A percentile compares a stretch with the other conserved stretches of the same genome.
These are phyloP conservation scores for Leptoxyphium fumago DNA, from an alignment of 2,329 filamentous ascomycete genomes.

Conservation along the genomic window DNA sequence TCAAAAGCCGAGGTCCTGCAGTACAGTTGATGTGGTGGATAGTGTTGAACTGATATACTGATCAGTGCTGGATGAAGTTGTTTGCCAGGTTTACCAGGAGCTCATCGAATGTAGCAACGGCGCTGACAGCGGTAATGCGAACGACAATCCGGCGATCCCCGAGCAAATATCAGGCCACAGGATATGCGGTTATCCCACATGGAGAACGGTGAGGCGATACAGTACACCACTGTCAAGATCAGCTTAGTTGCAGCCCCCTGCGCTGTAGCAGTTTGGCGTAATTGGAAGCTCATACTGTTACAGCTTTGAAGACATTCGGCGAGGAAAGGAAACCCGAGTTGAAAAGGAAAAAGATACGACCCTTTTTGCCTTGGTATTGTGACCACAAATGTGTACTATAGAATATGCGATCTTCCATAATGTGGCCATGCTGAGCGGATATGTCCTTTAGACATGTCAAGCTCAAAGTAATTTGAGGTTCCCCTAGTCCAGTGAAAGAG, in stretches of 20 bases:
- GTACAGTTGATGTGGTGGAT: no score
- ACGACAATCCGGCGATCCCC: background rate
- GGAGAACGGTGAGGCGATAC: constrained; percentile 1
- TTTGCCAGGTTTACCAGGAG: background rate
- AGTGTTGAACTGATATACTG: no score
- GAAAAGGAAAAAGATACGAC: constrained; percentile 43
- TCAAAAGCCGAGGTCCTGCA: no score
- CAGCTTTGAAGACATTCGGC: constrained; percentile 71
- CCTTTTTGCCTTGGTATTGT: background rate
- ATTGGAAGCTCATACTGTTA: no score
- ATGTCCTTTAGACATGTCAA: no score
- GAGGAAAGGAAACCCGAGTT: constrained; percentile 62
- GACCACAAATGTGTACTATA: no score
- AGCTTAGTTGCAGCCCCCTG: constrained; percentile 58
- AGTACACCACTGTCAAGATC: constrained; percentile 34
- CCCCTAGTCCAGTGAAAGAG: no score
- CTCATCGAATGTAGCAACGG: background rate
- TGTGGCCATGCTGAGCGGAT: no score
- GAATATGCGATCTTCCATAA: no score
- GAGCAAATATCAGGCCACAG: background rate
- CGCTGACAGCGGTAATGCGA: background rate
- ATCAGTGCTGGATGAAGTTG: background rate
- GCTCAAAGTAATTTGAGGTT: no score
- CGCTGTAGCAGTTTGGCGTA: no score
- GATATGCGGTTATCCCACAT: background rate